phyloP scores from a whole-genome alignment of 2,329 filamentous ascomycete genomes.

The Alternaria triticimaculans region DNA sequence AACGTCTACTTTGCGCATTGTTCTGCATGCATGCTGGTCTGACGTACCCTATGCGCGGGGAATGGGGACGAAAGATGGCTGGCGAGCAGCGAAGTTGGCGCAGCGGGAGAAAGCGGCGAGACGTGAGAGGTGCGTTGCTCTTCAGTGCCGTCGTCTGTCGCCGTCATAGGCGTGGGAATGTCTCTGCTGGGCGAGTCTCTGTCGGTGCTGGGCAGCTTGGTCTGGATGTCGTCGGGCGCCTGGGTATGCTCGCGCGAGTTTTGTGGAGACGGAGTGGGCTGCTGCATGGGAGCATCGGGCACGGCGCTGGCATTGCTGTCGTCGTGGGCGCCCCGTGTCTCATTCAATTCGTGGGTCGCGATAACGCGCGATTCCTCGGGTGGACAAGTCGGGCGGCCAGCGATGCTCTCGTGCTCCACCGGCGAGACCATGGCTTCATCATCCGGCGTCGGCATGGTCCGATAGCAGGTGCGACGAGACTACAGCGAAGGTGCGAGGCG shows the following conservation, averaged over 20 bases:
- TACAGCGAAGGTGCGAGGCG: conserved; percentile 21
- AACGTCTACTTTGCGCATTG: conserved; percentile 1
- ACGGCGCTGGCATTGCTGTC: conserved; percentile 23
- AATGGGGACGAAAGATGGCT: conserved; percentile 41
- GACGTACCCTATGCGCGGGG: conserved; percentile 44
- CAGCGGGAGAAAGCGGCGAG: conserved; percentile 40
- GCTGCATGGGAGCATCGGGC: conserved; percentile 34
- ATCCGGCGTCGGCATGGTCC: conserved; percentile 59
- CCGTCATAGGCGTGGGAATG: conserved; percentile 48
- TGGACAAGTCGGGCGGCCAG: conserved; percentile 58
- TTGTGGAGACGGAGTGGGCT: conserved; percentile 46
- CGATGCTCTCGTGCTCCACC: conserved; percentile 51
- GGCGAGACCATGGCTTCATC: conserved; percentile 49
- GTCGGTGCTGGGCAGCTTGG: conserved; percentile 39
- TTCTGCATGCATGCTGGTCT: neutral
- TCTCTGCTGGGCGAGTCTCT: conserved; percentile 46
- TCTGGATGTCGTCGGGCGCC: conserved; percentile 27
- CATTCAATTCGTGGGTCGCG: conserved; percentile 40
- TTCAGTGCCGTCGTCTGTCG: conserved; percentile 43
- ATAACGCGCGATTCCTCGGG: conserved; percentile 51
- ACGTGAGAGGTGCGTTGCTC: conserved; percentile 45
- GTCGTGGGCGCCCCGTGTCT: conserved; percentile 24
- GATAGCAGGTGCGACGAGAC: conserved; percentile 34
- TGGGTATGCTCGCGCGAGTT: conserved; percentile 28
- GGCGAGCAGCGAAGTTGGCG: conserved; percentile 33